Evolutionary conservation across 495 filamentous ascomycete genomes (phyloP).

Genomic region (Mytilinidion resinicola): DNA sequence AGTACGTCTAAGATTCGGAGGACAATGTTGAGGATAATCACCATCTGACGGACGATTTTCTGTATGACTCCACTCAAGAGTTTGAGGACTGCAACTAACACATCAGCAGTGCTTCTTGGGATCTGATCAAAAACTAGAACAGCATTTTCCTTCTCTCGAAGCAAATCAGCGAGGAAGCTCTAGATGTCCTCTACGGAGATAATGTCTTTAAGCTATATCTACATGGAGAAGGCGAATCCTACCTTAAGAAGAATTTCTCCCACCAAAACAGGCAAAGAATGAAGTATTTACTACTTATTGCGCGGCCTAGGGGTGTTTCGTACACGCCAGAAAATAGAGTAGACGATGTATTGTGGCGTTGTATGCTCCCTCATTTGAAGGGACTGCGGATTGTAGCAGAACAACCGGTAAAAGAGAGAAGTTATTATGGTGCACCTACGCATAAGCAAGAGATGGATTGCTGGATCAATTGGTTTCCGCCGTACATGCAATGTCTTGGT

Average conservation of each 20-base stretch:
- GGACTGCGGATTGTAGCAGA: not conserved
- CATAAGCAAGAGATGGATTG: not conserved
- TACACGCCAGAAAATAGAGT: too few species aligned
- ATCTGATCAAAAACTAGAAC: too few species aligned
- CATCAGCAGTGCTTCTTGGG: too few species aligned
- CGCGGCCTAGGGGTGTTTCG: not conserved
- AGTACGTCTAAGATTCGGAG: too few species aligned
- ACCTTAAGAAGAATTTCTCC: not conserved
- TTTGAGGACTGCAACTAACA: too few species aligned
- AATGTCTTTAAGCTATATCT: not conserved
- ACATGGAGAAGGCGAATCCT: not conserved
- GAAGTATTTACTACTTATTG: not conserved
- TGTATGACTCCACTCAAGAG: too few species aligned
- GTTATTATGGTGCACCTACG: not conserved
- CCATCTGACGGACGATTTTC: too few species aligned
- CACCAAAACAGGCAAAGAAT: not conserved
- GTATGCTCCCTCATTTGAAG: not conserved
- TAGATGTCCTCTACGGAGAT: not conserved
- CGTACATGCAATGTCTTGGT: not conserved
- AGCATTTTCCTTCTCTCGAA: not conserved
- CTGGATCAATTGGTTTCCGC: not conserved
- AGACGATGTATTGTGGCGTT: too few species aligned
- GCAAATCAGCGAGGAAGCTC: not conserved
- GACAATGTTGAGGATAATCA: too few species aligned
- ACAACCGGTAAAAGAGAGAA: not conserved